Percentiles rank a stretch among this genome's conserved stretches.
These are phyloP conservation scores for Aspergillus carbonarius DNA, from an alignment of 2,329 filamentous ascomycete genomes.

Conservation along the genomic window DNA sequence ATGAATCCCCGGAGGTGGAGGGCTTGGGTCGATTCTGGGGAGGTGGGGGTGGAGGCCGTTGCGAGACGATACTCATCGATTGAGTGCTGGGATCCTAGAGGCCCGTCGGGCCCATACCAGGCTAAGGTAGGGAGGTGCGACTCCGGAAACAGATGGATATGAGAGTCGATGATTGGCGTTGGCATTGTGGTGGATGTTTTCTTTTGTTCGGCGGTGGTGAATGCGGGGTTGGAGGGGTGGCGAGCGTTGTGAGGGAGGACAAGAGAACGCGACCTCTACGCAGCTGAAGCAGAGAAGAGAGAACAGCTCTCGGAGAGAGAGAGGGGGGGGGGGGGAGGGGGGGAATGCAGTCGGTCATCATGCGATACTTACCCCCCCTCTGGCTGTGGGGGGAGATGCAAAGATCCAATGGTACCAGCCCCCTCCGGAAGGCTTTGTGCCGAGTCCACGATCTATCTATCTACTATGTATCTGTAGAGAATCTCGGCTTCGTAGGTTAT, in stretches of 20 bases:
- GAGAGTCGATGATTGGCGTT: conserved; percentile 73
- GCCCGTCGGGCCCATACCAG: conserved; percentile 64
- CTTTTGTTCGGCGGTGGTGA: not conserved
- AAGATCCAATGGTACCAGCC: not conserved
- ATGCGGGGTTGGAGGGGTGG: not conserved
- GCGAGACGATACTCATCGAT: conserved; percentile 62
- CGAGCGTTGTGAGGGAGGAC: not conserved
- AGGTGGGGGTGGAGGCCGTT: conserved; percentile 32
- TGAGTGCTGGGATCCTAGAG: conserved; percentile 65
- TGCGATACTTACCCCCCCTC: not conserved
- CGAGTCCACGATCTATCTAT: not conserved
- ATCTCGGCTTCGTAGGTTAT: too few relatives aligned
- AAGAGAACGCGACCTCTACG: not conserved
- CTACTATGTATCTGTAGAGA: too few relatives aligned
- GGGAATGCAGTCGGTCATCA: not conserved
- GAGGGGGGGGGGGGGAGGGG: too few relatives aligned
- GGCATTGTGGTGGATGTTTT: conserved; percentile 19
- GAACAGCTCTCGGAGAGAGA: not conserved
- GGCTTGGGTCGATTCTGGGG: conserved; percentile 26
- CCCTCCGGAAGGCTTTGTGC: not conserved
- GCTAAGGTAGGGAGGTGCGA: conserved; percentile 65
- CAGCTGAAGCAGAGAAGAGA: not conserved
- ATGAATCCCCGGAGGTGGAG: conserved; percentile 67
- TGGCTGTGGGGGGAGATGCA: not conserved
- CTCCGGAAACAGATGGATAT: conserved; percentile 82